A percentile compares a stretch with the other conserved stretches of the same genome.
Evolutionary conservation across 306 rosid species (phyloP).

Genomic region (Cajanus cajan): DNA sequence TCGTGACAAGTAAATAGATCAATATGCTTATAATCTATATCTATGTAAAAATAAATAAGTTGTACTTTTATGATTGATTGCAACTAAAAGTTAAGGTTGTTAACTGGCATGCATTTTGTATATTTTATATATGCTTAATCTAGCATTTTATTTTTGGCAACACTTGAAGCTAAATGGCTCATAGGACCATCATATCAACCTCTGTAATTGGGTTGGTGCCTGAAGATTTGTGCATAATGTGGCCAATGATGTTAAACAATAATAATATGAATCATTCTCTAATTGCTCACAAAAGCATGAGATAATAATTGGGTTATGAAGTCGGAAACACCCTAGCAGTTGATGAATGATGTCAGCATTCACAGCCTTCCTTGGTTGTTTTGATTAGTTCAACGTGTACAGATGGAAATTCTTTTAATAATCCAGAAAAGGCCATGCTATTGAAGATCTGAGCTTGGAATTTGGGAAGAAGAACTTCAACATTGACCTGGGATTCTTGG

Average conservation of each 20-base stretch:
- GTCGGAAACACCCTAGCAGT: constrained; percentile 29
- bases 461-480: constrained; percentile 1
- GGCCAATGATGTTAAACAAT: constrained; percentile 26
- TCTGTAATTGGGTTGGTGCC: constrained; percentile 25
- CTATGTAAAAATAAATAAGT: no score
- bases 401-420: constrained; percentile 28
- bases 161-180: not conserved
- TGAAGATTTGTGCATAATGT: constrained; percentile 40
- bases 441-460: constrained; percentile 12
- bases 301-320: constrained; percentile 28
- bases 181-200: constrained; percentile 14
- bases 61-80: not conserved
- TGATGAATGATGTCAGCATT: constrained; percentile 29
- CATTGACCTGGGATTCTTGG: constrained; percentile 24
- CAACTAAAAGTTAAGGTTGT: not conserved
- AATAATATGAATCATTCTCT: constrained; percentile 31
- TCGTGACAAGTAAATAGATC: not conserved
- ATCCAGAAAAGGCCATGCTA: not conserved
- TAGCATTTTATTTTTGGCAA: not conserved
- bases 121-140: not conserved
- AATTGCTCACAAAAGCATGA: constrained; percentile 10
- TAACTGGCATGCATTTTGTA: constrained; percentile 12
- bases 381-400: not conserved
- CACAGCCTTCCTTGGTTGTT: not conserved
- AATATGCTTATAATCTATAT: not conserved